phyloP scores from a whole-genome alignment of 2,329 filamentous ascomycete species.

The Hypoxylon sp. region DNA sequence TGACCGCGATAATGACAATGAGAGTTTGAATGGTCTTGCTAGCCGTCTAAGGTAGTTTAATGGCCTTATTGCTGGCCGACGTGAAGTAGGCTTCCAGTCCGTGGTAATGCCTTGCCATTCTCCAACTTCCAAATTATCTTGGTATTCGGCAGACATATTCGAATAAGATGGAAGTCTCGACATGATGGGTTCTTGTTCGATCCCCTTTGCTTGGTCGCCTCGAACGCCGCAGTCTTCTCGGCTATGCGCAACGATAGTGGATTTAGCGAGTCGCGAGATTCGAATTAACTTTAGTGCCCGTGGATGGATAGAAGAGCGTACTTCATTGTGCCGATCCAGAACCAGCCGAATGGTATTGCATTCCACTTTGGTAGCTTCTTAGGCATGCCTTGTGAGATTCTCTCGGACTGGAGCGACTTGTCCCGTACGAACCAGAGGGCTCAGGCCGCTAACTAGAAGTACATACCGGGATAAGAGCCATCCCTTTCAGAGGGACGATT shows the following conservation, averaged over 20 bases:
- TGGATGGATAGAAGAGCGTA: not conserved
- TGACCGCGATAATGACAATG: conserved; percentile 35
- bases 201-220: not conserved
- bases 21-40: conserved; percentile 6
- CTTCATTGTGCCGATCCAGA: not conserved
- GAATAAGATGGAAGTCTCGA: not conserved
- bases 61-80: conserved; percentile 11
- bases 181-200: not conserved
- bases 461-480: conserved; percentile 7
- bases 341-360: not conserved
- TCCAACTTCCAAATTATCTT: conserved; percentile 55
- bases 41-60: conserved; percentile 3
- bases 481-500: not conserved
- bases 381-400: not conserved
- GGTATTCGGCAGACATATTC: conserved; percentile 54
- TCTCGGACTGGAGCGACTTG: not conserved
- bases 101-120: conserved; percentile 56
- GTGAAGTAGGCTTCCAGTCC: conserved; percentile 51
- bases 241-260: not conserved
- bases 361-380: not conserved
- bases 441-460: conserved; percentile 7
- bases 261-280: not conserved
- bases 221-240: not conserved
- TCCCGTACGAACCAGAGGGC: not conserved
- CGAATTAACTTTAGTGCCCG: not conserved